phyloP scores from a whole-genome alignment of 1,284 basidiomycete genomes.

The Irpex lacteus region DNA sequence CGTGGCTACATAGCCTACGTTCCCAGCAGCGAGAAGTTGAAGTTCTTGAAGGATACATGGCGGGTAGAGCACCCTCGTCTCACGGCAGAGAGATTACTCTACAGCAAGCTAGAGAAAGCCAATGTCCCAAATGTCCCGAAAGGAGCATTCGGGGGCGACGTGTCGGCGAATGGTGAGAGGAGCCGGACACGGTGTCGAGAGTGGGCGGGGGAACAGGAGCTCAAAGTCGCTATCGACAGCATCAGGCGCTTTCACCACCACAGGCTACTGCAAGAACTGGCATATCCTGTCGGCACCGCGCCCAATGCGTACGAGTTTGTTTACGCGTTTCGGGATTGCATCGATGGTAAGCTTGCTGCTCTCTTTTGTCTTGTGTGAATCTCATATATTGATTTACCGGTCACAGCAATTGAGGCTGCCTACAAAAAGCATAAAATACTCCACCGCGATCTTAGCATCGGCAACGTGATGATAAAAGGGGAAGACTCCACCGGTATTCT shows the following conservation, averaged over 20 bases:
- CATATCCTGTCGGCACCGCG: neutral
- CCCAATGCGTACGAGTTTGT: neutral
- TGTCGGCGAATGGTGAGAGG: neutral
- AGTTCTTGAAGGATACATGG: neutral
- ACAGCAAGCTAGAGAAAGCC: neutral
- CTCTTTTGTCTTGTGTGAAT: neutral
- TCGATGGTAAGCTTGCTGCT: neutral
- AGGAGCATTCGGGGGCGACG: neutral
- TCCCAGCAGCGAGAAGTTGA: neutral
- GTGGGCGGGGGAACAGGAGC: neutral
- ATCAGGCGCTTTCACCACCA: neutral
- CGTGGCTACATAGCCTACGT: neutral
- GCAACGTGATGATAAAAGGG: slow-evolving; percentile 13
- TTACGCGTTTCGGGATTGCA: neutral
- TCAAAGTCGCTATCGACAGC: neutral
- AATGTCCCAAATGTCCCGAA: slow-evolving; percentile 1
- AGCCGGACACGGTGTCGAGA: neutral
- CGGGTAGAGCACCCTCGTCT: neutral
- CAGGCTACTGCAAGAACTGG: slow-evolving; percentile 1
- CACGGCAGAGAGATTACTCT: neutral
- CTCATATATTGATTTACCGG: neutral
- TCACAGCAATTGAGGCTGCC: neutral
- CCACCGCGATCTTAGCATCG: slow-evolving; percentile 12
- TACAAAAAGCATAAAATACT: neutral
- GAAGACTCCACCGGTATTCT: slow-evolving; percentile 3